Evolutionary conservation across 371 early-diverging fungal species (phyloP), one percentile per base, ranked within the genome.

Genomic region (Conidiobolus coronatus): DNA sequence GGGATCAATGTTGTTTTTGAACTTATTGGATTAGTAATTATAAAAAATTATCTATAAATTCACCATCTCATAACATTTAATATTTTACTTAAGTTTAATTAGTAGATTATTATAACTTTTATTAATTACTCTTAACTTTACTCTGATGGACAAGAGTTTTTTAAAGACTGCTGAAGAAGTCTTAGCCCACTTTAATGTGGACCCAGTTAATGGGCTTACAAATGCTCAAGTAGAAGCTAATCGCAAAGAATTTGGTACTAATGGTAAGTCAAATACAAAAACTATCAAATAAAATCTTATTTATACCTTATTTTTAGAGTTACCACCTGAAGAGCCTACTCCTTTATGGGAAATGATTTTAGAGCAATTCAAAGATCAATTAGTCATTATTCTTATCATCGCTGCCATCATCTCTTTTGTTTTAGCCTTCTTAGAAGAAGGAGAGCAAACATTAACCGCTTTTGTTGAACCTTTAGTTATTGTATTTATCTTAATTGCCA

Each of bases 391-490:
- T 47, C 69, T 96, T 29, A 64, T 95, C 7, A 71, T 63, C 44
- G 91, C 97, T 18, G 97, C 97, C 42, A 72, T 68, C 36, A 66
- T 96, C 23, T 92, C 94, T 20, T 84, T 95, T 57, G 83, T 81
- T 14, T 68, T 96, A 20, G 95, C 97, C 36, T 59, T 80, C 12
- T 68, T 92, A 48, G 97, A 93, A 55, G 84, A 80, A 39, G 67
- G 59, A 37, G 67, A 65, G 35, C 48, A 55, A 42, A 42, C 55
- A 14, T 57, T 61, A 7, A 81, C 86, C 0, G 93, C 95, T 9
- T 94, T 83, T 68, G 95, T 94, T 34, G 97, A 96, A 67, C 95
- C 97, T 2, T 63, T 86, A 45, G 97, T 96, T 33, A 93, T 96
- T 54, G 63, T 94, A 50, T 65, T 96, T 36, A 94, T 96, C 55